phyloP scores from a whole-genome alignment of 352 stramenopile genomes.

The Globisporangium cylindrosporum region DNA sequence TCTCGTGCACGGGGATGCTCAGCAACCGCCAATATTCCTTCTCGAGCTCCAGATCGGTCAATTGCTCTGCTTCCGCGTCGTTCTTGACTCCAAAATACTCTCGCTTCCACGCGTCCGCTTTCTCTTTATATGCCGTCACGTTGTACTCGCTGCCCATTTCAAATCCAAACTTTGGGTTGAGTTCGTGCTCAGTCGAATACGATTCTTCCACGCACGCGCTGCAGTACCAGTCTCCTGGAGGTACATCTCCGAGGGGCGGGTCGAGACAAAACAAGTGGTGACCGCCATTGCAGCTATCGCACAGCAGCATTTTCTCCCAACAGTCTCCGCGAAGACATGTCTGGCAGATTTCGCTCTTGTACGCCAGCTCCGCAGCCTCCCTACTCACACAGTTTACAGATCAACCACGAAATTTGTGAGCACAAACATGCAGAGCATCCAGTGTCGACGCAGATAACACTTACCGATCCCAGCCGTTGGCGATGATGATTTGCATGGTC shows the following conservation, averaged over 20 bases:
- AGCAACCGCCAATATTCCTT: conserved; percentile 88
- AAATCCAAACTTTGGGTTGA: conserved; percentile 76
- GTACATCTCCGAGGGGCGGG: conserved; percentile 48
- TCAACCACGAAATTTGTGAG: neutral
- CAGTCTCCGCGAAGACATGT: conserved; percentile 81
- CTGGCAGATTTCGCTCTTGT: conserved; percentile 81
- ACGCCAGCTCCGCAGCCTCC: conserved; percentile 63
- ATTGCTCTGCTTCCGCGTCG: conserved; percentile 33
- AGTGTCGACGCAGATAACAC: neutral
- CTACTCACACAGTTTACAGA: conserved; percentile 17
- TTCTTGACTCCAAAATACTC: conserved; percentile 63
- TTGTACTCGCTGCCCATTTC: conserved; percentile 82
- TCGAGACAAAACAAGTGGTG: conserved; percentile 83
- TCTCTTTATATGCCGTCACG: conserved; percentile 78
- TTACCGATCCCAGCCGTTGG: conserved; percentile 74
- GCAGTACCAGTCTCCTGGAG: conserved; percentile 81
- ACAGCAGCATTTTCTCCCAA: conserved; percentile 76
- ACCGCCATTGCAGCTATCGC: conserved; percentile 77
- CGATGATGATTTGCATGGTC: conserved; percentile 76
- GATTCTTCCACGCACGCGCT: conserved; percentile 62
- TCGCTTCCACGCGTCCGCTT: conserved; percentile 78
- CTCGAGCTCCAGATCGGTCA: conserved; percentile 76
- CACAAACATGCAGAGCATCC: neutral
- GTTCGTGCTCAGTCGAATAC: conserved; percentile 32
- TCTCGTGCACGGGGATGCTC: conserved; percentile 67